A percentile compares a stretch with the other conserved stretches of the same genome.
phyloP scores from a whole-genome alignment of 164 flowering plant genomes.

The Vitis labrusca region DNA sequence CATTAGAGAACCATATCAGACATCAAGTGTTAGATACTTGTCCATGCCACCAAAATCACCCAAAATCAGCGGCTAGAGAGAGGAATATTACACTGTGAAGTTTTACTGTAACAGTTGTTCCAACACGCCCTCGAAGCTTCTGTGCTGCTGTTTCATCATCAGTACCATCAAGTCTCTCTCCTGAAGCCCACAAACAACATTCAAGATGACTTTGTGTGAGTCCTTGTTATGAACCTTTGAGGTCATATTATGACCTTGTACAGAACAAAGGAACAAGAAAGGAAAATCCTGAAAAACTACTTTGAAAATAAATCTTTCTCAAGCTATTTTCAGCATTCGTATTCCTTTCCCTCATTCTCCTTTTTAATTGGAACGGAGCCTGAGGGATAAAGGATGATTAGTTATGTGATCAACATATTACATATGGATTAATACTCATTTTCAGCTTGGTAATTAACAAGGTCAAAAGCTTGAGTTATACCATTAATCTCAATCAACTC shows the following conservation, averaged over 20 bases:
- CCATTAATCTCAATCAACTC: conserved; percentile 90
- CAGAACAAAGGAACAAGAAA: not conserved
- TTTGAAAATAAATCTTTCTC: too few species aligned
- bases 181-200: conserved; percentile 34
- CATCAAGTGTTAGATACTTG: not conserved
- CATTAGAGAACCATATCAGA: too few species aligned
- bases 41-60: too few species aligned
- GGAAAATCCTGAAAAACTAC: not conserved
- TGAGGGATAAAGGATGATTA: too few species aligned
- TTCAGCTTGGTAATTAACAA: too few species aligned
- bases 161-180: conserved; percentile 82
- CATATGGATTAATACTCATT: too few species aligned
- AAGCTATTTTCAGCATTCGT: too few species aligned
- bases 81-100: conserved; percentile 50
- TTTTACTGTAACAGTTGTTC: conserved; percentile 85
- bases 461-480: conserved; percentile 14
- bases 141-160: conserved; percentile 89
- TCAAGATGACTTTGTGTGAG: conserved; percentile 1
- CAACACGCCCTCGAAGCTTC: conserved; percentile 86
- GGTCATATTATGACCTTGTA: not conserved
- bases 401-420: too few species aligned
- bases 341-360: too few species aligned
- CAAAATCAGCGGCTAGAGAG: not conserved
- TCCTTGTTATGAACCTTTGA: too few species aligned
- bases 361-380: too few species aligned